Conservation (phyloP, 2,329 filamentous ascomycete species). For the Coniochaeta sp. region DNA sequence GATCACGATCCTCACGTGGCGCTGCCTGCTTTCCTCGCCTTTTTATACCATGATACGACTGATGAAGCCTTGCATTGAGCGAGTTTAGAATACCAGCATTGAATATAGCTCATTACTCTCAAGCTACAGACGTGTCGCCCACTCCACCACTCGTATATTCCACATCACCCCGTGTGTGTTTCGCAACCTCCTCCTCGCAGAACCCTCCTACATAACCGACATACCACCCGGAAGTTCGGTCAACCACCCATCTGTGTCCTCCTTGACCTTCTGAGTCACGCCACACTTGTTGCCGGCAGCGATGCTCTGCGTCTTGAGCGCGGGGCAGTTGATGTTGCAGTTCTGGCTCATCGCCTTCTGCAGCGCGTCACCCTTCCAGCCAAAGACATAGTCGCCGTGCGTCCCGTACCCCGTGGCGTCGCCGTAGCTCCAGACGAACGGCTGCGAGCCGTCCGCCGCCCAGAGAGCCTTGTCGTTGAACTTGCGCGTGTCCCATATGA, state of each 20-base stretch:
- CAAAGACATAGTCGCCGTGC: constrained; percentile 31
- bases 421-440: constrained; percentile 20
- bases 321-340: constrained; percentile 11
- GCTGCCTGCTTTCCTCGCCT: not conserved
- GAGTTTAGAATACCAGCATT: not conserved
- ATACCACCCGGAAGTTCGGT: constrained; percentile 18
- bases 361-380: constrained; percentile 23
- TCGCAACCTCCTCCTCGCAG: not conserved
- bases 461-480: constrained; percentile 20
- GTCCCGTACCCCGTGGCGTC: constrained; percentile 25
- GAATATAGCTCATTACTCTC: not conserved
- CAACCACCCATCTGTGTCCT: constrained; percentile 13
- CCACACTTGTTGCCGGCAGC: constrained; percentile 10
- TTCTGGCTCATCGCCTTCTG: constrained; percentile 20
- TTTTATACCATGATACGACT: not conserved
- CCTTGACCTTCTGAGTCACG: constrained; percentile 5
- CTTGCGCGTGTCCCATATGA: constrained; percentile 21
- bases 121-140: not conserved
- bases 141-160: not conserved
- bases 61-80: not conserved
- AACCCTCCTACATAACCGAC: not conserved
- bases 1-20: not conserved
- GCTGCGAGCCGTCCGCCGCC: constrained; percentile 23
- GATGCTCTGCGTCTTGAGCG: constrained; percentile 11
- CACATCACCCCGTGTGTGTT: no score